Percentiles rank a stretch among this genome's conserved stretches.
phyloP scores from a whole-genome alignment of 1,284 basidiomycete genomes.

The Takashimella koratensis region DNA sequence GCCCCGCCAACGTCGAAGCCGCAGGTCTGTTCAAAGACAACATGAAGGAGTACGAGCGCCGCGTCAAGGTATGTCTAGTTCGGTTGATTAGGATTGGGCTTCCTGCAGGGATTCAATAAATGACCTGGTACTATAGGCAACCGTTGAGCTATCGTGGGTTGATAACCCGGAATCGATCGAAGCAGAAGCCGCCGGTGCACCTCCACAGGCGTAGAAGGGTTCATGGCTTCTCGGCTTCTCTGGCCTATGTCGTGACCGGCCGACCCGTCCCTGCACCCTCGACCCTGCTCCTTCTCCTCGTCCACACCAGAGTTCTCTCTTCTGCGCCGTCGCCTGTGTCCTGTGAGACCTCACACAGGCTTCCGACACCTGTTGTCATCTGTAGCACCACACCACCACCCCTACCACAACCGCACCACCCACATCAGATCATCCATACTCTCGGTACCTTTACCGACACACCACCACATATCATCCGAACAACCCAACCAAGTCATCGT shows the following conservation, averaged over 20 bases:
- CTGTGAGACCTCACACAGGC: too few species aligned
- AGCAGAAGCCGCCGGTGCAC: constrained; percentile 13
- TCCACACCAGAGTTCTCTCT: too few species aligned
- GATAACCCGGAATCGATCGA: constrained; percentile 31
- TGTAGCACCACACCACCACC: too few species aligned
- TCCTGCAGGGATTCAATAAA: too few species aligned
- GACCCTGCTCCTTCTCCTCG: background rate
- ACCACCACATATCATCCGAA: too few species aligned
- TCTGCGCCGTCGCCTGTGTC: too few species aligned
- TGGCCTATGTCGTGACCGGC: background rate
- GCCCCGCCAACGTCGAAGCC: constrained; percentile 96
- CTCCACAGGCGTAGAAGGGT: background rate
- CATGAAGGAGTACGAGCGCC: constrained; percentile 93
- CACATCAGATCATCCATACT: too few species aligned
- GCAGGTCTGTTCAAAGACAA: constrained; percentile 95
- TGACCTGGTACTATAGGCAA: too few species aligned
- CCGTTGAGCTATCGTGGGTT: constrained; percentile 41
- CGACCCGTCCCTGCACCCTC: background rate
- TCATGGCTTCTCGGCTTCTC: background rate
- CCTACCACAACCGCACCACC: too few species aligned
- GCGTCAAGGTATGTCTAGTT: constrained; percentile 79
- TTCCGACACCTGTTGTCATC: too few species aligned
- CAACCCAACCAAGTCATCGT: too few species aligned
- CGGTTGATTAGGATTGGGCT: constrained; percentile 3
- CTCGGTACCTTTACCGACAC: too few species aligned